Evolutionary conservation across 2,329 filamentous ascomycete genomes (phyloP).

Genomic region (Fusarium armeniacum): DNA sequence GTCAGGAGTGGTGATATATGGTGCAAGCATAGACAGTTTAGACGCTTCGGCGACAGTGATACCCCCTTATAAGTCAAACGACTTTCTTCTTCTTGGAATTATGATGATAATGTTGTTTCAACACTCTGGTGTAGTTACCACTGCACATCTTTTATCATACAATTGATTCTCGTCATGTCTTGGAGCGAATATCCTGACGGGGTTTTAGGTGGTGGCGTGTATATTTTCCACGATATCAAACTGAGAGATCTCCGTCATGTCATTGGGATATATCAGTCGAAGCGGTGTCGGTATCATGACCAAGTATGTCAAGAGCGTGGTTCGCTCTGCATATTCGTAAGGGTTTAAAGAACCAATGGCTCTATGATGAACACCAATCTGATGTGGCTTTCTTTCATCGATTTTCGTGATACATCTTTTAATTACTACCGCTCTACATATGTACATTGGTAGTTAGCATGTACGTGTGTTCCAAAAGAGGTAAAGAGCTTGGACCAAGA

Average conservation of each 20-base stretch:
- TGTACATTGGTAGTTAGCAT: neutral
- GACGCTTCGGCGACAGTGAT: constrained; percentile 45
- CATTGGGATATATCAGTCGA: constrained; percentile 5
- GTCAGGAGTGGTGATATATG: constrained; percentile 6
- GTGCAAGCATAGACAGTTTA: constrained; percentile 26
- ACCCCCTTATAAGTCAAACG: constrained; percentile 41
- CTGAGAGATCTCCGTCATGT: neutral
- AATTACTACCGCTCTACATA: constrained; percentile 15
- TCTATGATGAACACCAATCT: neutral
- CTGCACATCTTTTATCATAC: constrained; percentile 1
- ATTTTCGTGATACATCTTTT: constrained; percentile 14
- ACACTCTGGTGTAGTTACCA: neutral
- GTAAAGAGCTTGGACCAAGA: constrained; percentile 48
- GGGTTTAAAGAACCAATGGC: constrained; percentile 31
- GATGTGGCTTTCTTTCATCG: neutral
- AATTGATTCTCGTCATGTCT: constrained; percentile 25
- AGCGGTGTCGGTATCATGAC: neutral
- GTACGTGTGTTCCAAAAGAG: constrained; percentile 37
- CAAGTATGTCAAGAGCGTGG: neutral
- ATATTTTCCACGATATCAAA: neutral
- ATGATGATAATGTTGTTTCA: neutral
- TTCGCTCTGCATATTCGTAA: neutral
- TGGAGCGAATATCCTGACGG: constrained; percentile 22
- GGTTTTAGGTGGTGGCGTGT: neutral
- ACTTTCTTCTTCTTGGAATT: constrained; percentile 14